Base-by-base conservation (phyloP, 768 basidiomycete species). In the Collybiopsis luxurians region DNA sequence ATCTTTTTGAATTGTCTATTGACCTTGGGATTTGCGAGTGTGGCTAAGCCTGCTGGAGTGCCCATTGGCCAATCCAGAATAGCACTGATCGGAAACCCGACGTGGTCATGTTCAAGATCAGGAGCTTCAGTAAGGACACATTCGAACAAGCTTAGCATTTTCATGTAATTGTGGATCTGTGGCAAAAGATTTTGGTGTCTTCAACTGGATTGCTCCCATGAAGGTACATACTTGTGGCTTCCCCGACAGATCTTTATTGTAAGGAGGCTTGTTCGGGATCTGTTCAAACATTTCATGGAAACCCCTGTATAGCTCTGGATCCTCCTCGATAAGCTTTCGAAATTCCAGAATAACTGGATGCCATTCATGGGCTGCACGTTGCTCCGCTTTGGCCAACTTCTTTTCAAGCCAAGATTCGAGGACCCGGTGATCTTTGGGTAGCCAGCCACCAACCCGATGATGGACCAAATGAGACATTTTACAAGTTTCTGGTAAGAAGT, bases 21-120 rank as follows among this genome's bases (percentile, higher is more conserved):
- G 50, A 81, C 73, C 56, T 71, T 66, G 2, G 69, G 65, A 52
- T 73, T 71, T 45, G 68, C 69, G 66, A 78, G 68, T 48, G 57
- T 63, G n/a, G 52, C 43, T 23, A 61, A 30, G 1, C 60, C 60
- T 10, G 66, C 69, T 17, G 58, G 13, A 12, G 58, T 59, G 26
- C 64, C 72, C 74, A 73, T 74, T 27, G 54, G 68, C 66, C 68
- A 66, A 46, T 79, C 72, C 51, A 80, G 67, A 49, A 82, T 63
- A 3, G 75, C 74, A 53, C 77, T 74, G 63, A 83, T 75, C 9
- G 81, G 80, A 27, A 76, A 71, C 11, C 77, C 78, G 34, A 82
- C 74, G 11, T 71, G 73, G n/a, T 69, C 65, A 48, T 73, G 61
- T 10, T 71, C 71, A 67, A 71, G 82, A 2, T 51, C 55, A 0